Base-by-base conservation (phyloP, 495 filamentous ascomycete species). In the Talaromyces nanjingensis region DNA sequence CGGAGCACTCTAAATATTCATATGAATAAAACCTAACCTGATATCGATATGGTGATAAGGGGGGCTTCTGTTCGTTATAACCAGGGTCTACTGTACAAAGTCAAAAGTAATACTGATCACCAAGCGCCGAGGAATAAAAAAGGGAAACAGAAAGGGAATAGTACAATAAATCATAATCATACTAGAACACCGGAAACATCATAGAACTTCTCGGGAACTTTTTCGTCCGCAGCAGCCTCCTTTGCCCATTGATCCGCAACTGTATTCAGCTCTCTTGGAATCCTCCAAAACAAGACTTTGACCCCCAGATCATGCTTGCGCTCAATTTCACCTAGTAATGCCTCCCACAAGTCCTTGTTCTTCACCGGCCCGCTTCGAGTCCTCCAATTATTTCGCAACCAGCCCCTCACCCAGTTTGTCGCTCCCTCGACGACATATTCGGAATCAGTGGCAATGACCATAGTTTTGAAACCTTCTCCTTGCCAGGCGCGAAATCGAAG, bases 381-480 rank as follows among this genome's bases (percentile, higher is more conserved):
- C 62, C 53, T 69, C 74, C 71, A 78, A 20, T 59, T 64, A 16
- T 71, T 72, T n/a, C 34, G 55, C 22, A 70, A 8, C 76, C 74
- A 76, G 3, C 4, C 55, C 12, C 20, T 47, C 52, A 69, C 52
- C 72, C 71, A 72, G 16, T 42, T 39, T 14, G 73, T 79, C 6
- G 69, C 68, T 16, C 74, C 74, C 25, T 73, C 56, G 12, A 74
- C 70, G 4, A 79, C 73, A 58, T 77, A 77, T 18, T 64, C 61
- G 7, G 76, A 79, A 53, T 77, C 73, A 0, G 73, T 76, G 3
- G 75, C 75, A 58, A 77, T 75, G 42, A 77, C 71, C 1, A 81
- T 16, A 18, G 47, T 68, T 6, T 57, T 62, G 58, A 72, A 73
- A 8, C 69, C 70, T 57, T 74, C 68, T 25, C 62, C 55, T 18